Conservation (phyloP, 2,329 filamentous ascomycete species). For the Ophiosphaerella herpotricha region DNA sequence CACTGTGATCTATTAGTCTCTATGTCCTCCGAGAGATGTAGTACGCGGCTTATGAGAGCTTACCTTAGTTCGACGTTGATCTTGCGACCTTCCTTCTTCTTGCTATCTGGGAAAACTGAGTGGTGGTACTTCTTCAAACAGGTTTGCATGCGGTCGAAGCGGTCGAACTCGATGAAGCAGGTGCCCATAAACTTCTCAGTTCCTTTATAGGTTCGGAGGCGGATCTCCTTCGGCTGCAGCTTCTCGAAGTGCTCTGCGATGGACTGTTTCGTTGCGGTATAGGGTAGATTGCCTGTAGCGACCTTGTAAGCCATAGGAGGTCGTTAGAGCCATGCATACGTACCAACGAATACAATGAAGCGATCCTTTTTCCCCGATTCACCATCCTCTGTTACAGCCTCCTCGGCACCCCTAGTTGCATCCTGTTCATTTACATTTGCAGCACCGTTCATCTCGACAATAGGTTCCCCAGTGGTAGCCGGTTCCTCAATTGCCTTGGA, state of each 20-base stretch:
- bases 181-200: constrained; percentile 46
- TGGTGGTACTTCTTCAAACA: constrained; percentile 92
- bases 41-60: constrained; percentile 33
- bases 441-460: constrained; percentile 21
- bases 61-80: constrained; percentile 94
- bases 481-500: constrained; percentile 17
- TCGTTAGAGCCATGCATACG: constrained; percentile 12
- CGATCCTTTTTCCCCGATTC: constrained; percentile 53
- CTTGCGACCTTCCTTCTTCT: constrained; percentile 65
- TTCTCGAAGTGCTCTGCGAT: constrained; percentile 78
- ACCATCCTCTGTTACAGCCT: constrained; percentile 20
- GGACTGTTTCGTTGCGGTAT: constrained; percentile 71
- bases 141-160: constrained; percentile 88
- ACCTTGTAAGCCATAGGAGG: constrained; percentile 10
- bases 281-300: constrained; percentile 79
- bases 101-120: constrained; percentile 68
- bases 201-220: constrained; percentile 51
- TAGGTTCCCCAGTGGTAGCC: constrained; percentile 16
- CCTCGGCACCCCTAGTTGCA: constrained; percentile 18
- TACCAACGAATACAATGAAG: constrained; percentile 80
- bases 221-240: constrained; percentile 70
- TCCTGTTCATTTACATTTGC: constrained; percentile 17
- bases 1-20: constrained; percentile 54
- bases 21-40: not conserved
- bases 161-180: constrained; percentile 78